Evolutionary conservation across 345 rosid genomes (phyloP), one percentile per base, ranked within the genome.

Genomic region (Euphorbia lathyris): DNA sequence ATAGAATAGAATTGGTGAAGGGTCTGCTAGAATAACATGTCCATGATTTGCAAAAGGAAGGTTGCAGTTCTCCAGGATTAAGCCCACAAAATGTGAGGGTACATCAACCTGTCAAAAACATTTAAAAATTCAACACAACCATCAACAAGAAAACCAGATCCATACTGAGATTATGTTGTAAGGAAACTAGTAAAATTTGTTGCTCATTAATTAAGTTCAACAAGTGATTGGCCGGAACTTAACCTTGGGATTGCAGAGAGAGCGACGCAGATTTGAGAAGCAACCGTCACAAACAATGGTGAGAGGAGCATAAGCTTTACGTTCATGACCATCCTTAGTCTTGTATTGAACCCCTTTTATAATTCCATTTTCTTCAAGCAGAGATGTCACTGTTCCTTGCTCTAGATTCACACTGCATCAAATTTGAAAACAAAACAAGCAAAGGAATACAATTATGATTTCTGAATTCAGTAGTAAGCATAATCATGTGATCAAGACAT

Each of bases 21-120:
- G 74, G 55, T 71, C 74, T 38, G 62, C 74, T 34, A 71, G 62
- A 27, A 71, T 51, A 63, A 71, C 74, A 51, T 71, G 74, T 14
- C 74, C 74, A 63, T 71, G 74, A 71, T 71, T 71, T 26, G 60
- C 62, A 62, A 53, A 71, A 51, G 74, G 74, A 17, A 71, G 74
- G 23, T 71, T n/a, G n/a, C 74, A 71, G 20, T 71, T 52, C 40
- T 71, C 74, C 26, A 71, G 43, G 42, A 71, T 51, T 40, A 71
- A 63, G 17, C 74, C 74, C 51, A 63, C 74, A 53, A 71, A 71
- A 63, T 52, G 64, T 2, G 74, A 63, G 12, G 74, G 74, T 42
- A 71, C 74, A 17, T 71, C 74, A 17, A 71, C 74, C 74, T 71
- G 68, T 45, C 19, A 32, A 20, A n/a, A 2, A 27, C 7, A 13